These are phyloP conservation scores for Leccinum fuscescens DNA, from an alignment of 1,284 basidiomycete species.

Conservation along the genomic window DNA sequence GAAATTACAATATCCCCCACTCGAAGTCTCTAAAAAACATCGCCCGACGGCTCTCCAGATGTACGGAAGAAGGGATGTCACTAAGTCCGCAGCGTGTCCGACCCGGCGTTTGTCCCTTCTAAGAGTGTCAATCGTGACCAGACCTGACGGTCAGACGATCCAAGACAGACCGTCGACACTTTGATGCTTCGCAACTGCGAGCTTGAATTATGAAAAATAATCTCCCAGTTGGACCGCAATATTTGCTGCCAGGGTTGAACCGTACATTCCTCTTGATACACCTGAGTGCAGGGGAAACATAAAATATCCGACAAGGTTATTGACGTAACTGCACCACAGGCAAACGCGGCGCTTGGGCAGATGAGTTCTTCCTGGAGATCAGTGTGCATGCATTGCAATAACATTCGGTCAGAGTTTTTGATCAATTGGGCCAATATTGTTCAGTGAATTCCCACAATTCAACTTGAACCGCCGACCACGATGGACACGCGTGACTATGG, in stretches of 20 bases:
- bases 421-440: too few relatives aligned
- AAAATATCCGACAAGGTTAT: neutral
- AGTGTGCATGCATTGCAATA: neutral
- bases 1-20: neutral
- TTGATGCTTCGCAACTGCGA: neutral
- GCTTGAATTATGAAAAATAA: neutral
- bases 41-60: neutral
- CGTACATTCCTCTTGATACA: neutral
- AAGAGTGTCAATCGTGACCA: neutral
- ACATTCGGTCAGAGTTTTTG: too few relatives aligned
- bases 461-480: neutral
- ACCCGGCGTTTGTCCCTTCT: too few relatives aligned
- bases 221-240: neutral
- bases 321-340: neutral
- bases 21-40: neutral
- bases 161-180: neutral
- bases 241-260: too few relatives aligned
- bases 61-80: neutral
- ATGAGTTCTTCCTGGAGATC: neutral
- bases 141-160: neutral
- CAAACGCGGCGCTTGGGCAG: neutral
- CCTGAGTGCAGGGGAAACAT: neutral
- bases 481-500: constrained; percentile 25
- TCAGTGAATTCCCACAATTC: constrained; percentile 13
- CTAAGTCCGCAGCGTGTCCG: neutral